Percentiles rank a stretch among this genome's conserved stretches.
Conservation (phyloP, 2,329 filamentous ascomycete genomes). For the Aureobasidium vineae region DNA sequence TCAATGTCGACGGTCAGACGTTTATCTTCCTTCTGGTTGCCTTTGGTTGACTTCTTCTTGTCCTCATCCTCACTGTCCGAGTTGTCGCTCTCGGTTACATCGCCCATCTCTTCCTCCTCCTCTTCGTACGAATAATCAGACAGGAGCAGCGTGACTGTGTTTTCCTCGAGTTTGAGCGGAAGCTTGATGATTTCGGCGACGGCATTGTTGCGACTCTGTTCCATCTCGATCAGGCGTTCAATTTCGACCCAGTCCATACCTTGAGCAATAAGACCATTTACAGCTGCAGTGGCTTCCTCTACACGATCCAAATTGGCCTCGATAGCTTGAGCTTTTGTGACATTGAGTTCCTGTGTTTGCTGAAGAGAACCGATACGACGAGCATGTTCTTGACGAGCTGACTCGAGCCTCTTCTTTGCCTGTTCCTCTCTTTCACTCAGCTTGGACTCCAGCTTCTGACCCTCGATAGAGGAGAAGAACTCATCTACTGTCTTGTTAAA, state of each 20-base stretch:
- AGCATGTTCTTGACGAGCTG: constrained; percentile 78
- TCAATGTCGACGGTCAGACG: constrained; percentile 78
- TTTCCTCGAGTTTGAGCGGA: constrained; percentile 86
- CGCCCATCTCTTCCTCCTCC: constrained; percentile 57
- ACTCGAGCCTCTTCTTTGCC: constrained; percentile 80
- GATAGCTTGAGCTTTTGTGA: constrained; percentile 85
- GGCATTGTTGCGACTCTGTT: constrained; percentile 75
- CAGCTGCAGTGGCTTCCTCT: constrained; percentile 86
- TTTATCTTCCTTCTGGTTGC: constrained; percentile 39
- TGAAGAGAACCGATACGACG: constrained; percentile 83
- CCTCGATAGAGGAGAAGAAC: constrained; percentile 95
- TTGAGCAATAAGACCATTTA: constrained; percentile 86
- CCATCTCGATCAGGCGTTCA: constrained; percentile 79
- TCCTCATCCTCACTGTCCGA: constrained; percentile 60
- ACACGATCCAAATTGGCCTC: constrained; percentile 88
- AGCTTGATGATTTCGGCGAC: constrained; percentile 85
- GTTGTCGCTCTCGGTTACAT: constrained; percentile 64
- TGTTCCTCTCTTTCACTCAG: constrained; percentile 76
- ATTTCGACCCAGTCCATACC: constrained; percentile 99
- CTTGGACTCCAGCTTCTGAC: constrained; percentile 82
- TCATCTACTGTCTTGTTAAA: constrained; percentile 95
- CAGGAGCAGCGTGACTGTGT: constrained; percentile 76
- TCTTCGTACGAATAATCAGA: constrained; percentile 66
- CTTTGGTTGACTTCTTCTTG: constrained; percentile 30
- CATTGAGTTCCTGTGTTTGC: constrained; percentile 75